Conservation (phyloP, 2,329 filamentous ascomycete species). For the Hymenoscyphus albidus region DNA sequence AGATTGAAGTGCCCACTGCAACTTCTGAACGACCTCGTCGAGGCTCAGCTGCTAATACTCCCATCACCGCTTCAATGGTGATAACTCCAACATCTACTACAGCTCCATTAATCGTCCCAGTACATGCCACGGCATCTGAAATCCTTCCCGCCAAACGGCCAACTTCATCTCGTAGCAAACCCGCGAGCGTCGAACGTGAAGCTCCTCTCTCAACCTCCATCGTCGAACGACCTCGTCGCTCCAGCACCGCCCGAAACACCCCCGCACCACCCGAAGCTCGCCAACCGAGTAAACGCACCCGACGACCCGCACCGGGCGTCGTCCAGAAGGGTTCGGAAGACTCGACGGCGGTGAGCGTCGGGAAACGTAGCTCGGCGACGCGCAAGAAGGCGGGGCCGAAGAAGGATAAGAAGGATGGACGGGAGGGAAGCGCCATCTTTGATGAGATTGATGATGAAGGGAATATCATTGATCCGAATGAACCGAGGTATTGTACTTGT, state of each 20-base stretch:
- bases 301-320: conserved; percentile 68
- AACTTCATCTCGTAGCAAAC: conserved; percentile 34
- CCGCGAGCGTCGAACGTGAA: conserved; percentile 29
- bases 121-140: conserved; percentile 23
- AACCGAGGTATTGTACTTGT: conserved; percentile 74
- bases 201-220: conserved; percentile 20
- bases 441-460: conserved; percentile 65
- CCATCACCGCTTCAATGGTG: conserved; percentile 6
- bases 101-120: conserved; percentile 4
- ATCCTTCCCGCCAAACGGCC: conserved; percentile 29
- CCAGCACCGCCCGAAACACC: conserved; percentile 40
- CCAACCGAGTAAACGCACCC: conserved; percentile 55
- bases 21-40: conserved; percentile 13
- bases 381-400: conserved; percentile 56
- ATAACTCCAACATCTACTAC: conserved; percentile 17
- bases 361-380: conserved; percentile 66
- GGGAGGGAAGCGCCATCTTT: conserved; percentile 46
- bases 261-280: conserved; percentile 43
- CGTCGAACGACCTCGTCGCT: conserved; percentile 33
- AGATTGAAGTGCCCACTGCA: conserved; percentile 19
- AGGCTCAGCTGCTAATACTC: conserved; percentile 11
- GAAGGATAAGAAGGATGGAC: conserved; percentile 37
- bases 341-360: conserved; percentile 58
- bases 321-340: conserved; percentile 49
- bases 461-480: conserved; percentile 68